Conservation (phyloP, 2,329 filamentous ascomycete genomes). For the Ophiosphaerella herpotricha region DNA sequence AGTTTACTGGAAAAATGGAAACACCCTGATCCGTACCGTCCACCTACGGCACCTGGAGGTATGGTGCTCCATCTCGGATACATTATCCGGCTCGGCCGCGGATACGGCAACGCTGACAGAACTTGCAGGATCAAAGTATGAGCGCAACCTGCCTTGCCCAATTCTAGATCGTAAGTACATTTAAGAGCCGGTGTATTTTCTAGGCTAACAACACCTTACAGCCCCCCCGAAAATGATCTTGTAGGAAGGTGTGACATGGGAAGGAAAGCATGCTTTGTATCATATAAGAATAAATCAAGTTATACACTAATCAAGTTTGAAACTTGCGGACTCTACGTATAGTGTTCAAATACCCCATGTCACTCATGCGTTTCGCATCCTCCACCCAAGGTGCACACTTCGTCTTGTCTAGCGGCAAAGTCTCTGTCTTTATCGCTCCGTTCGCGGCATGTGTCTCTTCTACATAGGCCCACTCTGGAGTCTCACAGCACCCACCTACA, state of each 20-base stretch:
- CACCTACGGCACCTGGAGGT: constrained; percentile 94
- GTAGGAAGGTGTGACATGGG: constrained; percentile 16
- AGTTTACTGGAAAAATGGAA: constrained; percentile 91
- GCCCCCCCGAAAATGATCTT: constrained; percentile 45
- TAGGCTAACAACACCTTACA: constrained; percentile 22
- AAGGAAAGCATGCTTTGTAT: background rate
- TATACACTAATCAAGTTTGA: constrained; percentile 7
- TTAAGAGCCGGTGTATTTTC: background rate
- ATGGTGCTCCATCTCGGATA: constrained; percentile 35
- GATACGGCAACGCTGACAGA: constrained; percentile 22
- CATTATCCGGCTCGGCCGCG: constrained; percentile 25
- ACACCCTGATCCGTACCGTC: constrained; percentile 90
- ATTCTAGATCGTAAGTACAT: constrained; percentile 75
- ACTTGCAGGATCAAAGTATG: constrained; percentile 85
- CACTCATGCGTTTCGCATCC: constrained; percentile 17
- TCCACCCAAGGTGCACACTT: constrained; percentile 6
- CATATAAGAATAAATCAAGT: background rate
- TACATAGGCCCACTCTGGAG: constrained; percentile 41
- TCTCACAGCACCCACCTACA: constrained; percentile 38
- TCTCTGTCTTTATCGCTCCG: no score
- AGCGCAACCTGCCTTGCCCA: constrained; percentile 84
- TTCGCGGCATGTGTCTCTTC: constrained; percentile 30
- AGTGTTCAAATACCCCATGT: constrained; percentile 39
- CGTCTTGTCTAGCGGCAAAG: background rate
- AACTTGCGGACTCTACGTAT: constrained; percentile 39